Base-by-base conservation (phyloP, 768 basidiomycete species). In the Pilatotrama ljubarskyi region DNA sequence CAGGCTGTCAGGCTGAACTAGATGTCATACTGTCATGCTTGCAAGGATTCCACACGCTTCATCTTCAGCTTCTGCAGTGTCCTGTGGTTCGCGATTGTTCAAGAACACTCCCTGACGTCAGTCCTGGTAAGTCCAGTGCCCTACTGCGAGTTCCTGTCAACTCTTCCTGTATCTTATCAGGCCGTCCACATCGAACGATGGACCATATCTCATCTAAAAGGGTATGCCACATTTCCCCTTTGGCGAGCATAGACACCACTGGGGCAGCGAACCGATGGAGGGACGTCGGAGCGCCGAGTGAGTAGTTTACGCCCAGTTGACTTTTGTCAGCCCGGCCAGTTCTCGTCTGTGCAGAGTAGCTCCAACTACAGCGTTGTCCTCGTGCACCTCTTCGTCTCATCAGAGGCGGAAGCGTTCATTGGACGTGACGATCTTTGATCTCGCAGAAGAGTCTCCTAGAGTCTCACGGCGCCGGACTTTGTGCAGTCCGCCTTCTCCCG, bases 21-120 rank as follows among this genome's bases (percentile, higher is more conserved):
- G 26, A 17, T 5, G 2, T 18, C 10, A 20, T 22, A 10, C 14
- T 29, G 36, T n/a, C n/a, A 51, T 51, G 22, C n/a, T 38, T 17
- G 37, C 50, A 51, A 25, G 37, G 50, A 38, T 11, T 1, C 15
- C 15, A 47, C 14, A 13, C 17, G 18, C 46, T 29, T 3, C 32
- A 3, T 35, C 29, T 35, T 14, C 32, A 6, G 3, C 5, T 25
- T 5, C 5, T 4, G 29, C 29, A 4, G 32, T n/a, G 3, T 32
- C n/a, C 15, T n/a, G 1, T 20, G 20, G 5, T 46, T 55, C 53
- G 43, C 53, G 53, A 46, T 20, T 17, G 35, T 55, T 55, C 53
- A 55, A n/a, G 53, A 55, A 55, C 29, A n/a, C 32, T 5, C 4
- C 5, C 43, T 44, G 53, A 44, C 53, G 53, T 54, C 53, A 55